These are phyloP conservation scores for Elsinoe australis DNA, from an alignment of 2,329 filamentous ascomycete species.

Conservation along the genomic window DNA sequence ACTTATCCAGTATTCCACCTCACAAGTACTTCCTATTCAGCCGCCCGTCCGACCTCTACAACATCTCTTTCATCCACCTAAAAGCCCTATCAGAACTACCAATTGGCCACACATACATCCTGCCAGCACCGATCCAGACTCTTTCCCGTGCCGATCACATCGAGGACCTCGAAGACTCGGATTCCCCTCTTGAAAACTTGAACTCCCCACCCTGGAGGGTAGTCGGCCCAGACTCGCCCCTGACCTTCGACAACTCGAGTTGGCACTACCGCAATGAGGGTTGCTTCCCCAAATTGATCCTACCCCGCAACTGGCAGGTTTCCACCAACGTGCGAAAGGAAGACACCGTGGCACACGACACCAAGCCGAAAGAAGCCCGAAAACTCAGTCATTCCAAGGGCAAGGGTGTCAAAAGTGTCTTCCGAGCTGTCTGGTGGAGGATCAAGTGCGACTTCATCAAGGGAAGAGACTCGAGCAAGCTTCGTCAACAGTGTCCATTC, in stretches of 20 bases:
- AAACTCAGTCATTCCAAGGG: background rate
- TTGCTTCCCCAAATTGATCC: slow-evolving; percentile 12
- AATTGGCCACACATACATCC: background rate
- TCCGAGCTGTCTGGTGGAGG: slow-evolving; percentile 14
- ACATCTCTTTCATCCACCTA: slow-evolving; percentile 15
- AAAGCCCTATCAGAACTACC: slow-evolving; percentile 6
- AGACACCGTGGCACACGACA: background rate
- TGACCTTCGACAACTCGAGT: background rate
- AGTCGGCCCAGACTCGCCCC: too few relatives aligned
- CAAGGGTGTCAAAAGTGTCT: slow-evolving; percentile 4
- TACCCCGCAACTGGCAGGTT: too few relatives aligned
- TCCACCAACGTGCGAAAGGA: background rate
- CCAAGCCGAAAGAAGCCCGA: slow-evolving; percentile 9
- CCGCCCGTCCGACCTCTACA: slow-evolving; percentile 19
- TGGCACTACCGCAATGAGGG: background rate
- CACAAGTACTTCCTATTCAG: slow-evolving; percentile 21
- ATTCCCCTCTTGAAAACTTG: background rate
- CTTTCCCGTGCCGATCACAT: background rate
- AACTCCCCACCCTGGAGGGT: too few relatives aligned
- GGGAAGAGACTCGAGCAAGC: slow-evolving; percentile 3
- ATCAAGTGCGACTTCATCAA: slow-evolving; percentile 17
- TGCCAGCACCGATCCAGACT: too few relatives aligned
- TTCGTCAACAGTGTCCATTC: slow-evolving; percentile 2
- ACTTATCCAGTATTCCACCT: slow-evolving; percentile 12
- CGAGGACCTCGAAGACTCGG: background rate